These are phyloP conservation scores for Ascomycota sp. DNA, from an alignment of 2,329 filamentous ascomycete genomes.

Conservation along the genomic window DNA sequence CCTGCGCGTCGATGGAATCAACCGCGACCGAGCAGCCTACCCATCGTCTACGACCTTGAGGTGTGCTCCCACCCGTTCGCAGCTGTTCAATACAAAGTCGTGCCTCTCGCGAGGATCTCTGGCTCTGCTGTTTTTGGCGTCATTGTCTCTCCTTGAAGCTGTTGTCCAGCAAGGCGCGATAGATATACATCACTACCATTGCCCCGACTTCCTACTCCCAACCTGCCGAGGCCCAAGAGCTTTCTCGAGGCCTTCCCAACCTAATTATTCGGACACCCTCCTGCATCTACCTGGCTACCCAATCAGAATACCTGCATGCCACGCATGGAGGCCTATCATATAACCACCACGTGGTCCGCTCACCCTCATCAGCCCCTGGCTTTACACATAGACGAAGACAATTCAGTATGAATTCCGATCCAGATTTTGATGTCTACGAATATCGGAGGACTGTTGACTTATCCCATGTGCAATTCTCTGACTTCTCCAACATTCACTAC, in stretches of 20 bases:
- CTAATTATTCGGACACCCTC: conserved; percentile 2
- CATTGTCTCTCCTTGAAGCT: no score
- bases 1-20: no score
- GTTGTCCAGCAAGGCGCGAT: no score
- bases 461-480: conserved; percentile 18
- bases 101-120: no score
- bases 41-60: no score
- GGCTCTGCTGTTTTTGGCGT: no score
- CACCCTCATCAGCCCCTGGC: conserved; percentile 5
- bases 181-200: no score
- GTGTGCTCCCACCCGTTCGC: no score
- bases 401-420: conserved; percentile 21
- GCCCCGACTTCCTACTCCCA: neutral
- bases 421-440: conserved; percentile 17
- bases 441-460: conserved; percentile 18
- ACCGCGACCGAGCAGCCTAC: no score
- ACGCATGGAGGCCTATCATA: conserved; percentile 15
- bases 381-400: conserved; percentile 9
- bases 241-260: conserved; percentile 1
- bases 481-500: conserved; percentile 23
- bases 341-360: conserved; percentile 10
- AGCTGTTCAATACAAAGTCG: no score
- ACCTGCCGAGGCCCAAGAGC: conserved; percentile 5
- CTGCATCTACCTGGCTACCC: conserved; percentile 14
- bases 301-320: conserved; percentile 6